These are phyloP conservation scores for Ilyonectria sp. DNA, from an alignment of 2,329 filamentous ascomycete genomes.

Conservation along the genomic window DNA sequence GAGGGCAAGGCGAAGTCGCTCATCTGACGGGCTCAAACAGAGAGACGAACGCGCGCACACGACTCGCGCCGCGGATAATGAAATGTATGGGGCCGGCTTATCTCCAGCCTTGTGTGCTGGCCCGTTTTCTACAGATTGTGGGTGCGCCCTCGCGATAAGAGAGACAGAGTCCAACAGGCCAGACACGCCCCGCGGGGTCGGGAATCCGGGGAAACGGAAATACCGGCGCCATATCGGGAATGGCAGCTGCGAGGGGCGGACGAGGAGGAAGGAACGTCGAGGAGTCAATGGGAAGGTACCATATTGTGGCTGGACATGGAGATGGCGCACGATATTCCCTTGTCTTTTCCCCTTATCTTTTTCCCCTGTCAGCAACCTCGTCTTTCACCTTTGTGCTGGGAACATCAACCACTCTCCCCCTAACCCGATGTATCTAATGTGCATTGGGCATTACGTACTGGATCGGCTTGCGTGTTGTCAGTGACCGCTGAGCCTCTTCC, in stretches of 20 bases:
- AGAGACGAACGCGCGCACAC: constrained; percentile 12
- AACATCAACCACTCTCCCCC: neutral
- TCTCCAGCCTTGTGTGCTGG: constrained; percentile 1
- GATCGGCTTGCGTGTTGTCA: neutral
- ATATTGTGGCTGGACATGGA: neutral
- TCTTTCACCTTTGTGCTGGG: neutral
- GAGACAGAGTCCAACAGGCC: neutral
- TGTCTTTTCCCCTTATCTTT: neutral
- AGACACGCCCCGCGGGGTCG: constrained; percentile 42
- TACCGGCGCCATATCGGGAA: constrained; percentile 25
- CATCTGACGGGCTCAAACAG: constrained; percentile 9
- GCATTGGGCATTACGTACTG: constrained; percentile 21
- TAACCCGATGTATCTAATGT: neutral
- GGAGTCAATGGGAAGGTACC: neutral
- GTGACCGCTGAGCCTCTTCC: neutral
- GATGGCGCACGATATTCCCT: neutral
- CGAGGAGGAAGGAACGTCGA: neutral
- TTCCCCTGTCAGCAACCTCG: neutral
- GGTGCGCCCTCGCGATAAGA: constrained; percentile 36
- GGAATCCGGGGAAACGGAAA: constrained; percentile 45
- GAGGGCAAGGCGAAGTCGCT: constrained; percentile 17
- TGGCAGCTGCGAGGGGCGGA: neutral
- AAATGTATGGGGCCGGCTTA: constrained; percentile 13
- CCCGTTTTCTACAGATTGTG: constrained; percentile 15
- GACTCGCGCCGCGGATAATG: constrained; percentile 4